Evolutionary conservation across 2,329 filamentous ascomycete genomes (phyloP), one percentile per base, ranked within the genome.

Genomic region (Remersonia thermophila): DNA sequence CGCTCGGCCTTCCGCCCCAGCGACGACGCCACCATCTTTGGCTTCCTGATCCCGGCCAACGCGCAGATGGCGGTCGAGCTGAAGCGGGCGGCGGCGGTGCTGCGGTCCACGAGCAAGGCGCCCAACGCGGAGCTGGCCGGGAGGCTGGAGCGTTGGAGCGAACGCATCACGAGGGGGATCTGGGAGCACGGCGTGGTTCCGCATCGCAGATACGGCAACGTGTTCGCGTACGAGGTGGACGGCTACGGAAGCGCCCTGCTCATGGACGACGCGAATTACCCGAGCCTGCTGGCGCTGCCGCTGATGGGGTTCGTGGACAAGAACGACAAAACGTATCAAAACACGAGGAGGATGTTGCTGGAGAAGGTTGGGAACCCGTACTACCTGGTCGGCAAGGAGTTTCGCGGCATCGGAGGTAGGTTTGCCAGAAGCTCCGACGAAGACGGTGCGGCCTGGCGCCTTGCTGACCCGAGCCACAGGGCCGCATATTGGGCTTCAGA

Each of bases 41-140:
- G 87, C 30, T 98, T 85, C 65, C 84, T 94, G 55, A 93, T 98
- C 47, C 91, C 91, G 0, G 80, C 84, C 27, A 98, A 98, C 54
- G 91, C 91, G 16, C 89, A 93, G 79, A 94, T 98, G 70, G 79
- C 85, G 2, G 83, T 89, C 1, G 86, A 98, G 58, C 66, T 98
- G 17, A 73, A 77, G 44, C 77, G 83, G 29, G 77, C 83, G 0
- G 77, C 84, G 0, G 64, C 67, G 5, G 66, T 93, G 14, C 69
- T 96, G n/a, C 61, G 63, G 35, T 64, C 65, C 5, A 73, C 67
- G 2, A 40, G 41, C 6, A 35, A 1, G 72, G 18, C 71, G 2
- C 72, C 80, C 32, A 55, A 65, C 3, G 57, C 61, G 2, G 58
- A 73, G 0, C 51, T 74, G 6, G 65, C 72, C 1, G 60, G 71